Evolutionary conservation across 257 asterid genomes (phyloP).

Genomic region (Mitragyna speciosa): DNA sequence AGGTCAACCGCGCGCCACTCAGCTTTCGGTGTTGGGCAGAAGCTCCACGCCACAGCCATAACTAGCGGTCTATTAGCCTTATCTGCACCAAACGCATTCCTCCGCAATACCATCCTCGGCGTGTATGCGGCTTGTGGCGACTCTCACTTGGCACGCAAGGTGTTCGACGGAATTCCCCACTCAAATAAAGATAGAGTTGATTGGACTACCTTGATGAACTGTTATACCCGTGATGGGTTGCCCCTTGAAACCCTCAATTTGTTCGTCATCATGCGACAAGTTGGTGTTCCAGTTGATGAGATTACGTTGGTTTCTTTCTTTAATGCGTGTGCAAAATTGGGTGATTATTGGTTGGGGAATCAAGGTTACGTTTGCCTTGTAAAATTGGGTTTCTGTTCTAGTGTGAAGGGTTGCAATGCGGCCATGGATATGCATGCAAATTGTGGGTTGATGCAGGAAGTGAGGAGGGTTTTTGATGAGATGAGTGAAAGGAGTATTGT

Average conservation of each 20-base stretch:
- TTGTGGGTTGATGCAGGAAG: conserved; percentile 49
- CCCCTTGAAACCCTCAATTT: conserved; percentile 43
- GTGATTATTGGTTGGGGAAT: conserved; percentile 44
- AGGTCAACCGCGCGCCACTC: conserved; percentile 54
- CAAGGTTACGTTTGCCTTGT: conserved; percentile 54
- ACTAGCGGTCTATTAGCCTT: conserved; percentile 49
- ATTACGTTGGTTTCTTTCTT: conserved; percentile 58
- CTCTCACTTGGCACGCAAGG: conserved; percentile 40
- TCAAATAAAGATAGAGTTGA: conserved; percentile 57
- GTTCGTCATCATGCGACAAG: conserved; percentile 50
- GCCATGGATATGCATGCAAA: conserved; percentile 74
- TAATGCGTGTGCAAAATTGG: conserved; percentile 55
- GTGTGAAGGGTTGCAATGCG: conserved; percentile 58
- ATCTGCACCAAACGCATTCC: conserved; percentile 40
- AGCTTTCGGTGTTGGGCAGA: conserved; percentile 42
- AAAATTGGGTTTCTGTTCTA: conserved; percentile 52
- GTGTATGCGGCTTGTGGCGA: conserved; percentile 63
- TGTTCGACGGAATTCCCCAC: conserved; percentile 66
- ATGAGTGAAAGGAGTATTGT: conserved; percentile 56
- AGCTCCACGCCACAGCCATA: conserved; percentile 63
- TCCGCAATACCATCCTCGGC: conserved; percentile 57
- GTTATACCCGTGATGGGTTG: conserved; percentile 40
- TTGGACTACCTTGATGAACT: conserved; percentile 72
- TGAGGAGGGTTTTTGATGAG: conserved; percentile 52
- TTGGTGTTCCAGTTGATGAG: conserved; percentile 43